Percentiles rank a stretch among this genome's conserved stretches.
Evolutionary conservation across 2,329 filamentous ascomycete species (phyloP).

Genomic region (Epicoccum nigrum): DNA sequence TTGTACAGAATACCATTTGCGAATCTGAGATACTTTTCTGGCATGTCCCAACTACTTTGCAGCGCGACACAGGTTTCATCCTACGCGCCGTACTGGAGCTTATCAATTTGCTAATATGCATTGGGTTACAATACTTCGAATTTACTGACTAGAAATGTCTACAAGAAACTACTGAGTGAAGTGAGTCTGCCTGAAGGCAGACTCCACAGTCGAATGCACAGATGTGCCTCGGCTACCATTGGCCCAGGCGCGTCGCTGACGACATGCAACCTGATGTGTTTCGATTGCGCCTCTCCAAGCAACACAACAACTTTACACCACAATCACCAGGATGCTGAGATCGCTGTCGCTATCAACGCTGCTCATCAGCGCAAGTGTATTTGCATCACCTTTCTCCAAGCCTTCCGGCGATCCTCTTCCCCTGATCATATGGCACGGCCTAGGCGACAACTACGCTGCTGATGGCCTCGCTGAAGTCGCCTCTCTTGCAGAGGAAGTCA

Average conservation of each 20-base stretch:
- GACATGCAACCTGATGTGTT: no score
- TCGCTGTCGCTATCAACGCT: conserved; percentile 32
- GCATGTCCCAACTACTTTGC: background rate
- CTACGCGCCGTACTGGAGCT: no score
- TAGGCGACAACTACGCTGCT: conserved; percentile 76
- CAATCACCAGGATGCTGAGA: conserved; percentile 26
- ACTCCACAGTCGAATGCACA: background rate
- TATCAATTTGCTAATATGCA: no score
- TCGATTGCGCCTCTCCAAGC: conserved; percentile 15
- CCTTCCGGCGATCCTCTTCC: conserved; percentile 63
- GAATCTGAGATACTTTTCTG: conserved; percentile 8
- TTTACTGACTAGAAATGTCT: no score
- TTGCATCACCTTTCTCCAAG: conserved; percentile 19
- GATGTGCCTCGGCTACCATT: conserved; percentile 23
- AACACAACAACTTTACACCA: conserved; percentile 10
- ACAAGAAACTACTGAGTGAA: no score
- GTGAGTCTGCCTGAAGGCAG: background rate
- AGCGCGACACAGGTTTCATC: background rate
- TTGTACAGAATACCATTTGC: conserved; percentile 26
- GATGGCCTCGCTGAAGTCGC: conserved; percentile 76
- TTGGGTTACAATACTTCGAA: no score
- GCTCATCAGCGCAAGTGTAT: conserved; percentile 1
- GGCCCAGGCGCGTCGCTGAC: conserved; percentile 5
- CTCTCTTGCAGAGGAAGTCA: conserved; percentile 70
- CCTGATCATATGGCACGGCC: conserved; percentile 91